phyloP scores from a whole-genome alignment of 176 grass and related monocot species.

The Ampelocalamus luodianensis region DNA sequence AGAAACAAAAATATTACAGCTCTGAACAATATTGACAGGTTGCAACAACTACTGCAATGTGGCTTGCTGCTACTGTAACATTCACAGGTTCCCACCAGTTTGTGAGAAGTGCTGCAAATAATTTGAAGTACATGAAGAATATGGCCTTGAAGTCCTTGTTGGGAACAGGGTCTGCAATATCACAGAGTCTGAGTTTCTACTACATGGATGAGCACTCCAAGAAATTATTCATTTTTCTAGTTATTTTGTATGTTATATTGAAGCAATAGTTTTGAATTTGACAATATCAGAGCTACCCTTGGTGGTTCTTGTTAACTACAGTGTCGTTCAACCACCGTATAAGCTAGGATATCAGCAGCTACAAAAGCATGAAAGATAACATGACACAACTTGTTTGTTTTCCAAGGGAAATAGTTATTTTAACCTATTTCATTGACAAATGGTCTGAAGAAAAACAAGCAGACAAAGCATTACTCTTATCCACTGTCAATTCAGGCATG shows the following conservation, averaged over 20 bases:
- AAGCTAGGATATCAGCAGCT: background rate
- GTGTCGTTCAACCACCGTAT: background rate
- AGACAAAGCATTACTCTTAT: background rate
- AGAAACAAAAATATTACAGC: background rate
- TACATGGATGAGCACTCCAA: background rate
- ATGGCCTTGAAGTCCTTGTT: background rate
- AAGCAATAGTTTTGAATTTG: constrained; percentile 32
- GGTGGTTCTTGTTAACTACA: background rate
- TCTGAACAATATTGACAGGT: constrained; percentile 34
- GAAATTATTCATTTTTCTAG: background rate
- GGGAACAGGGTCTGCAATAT: background rate
- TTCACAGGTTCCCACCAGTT: constrained; percentile 46
- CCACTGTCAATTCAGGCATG: constrained; percentile 1
- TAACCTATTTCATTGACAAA: background rate
- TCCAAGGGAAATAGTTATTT: background rate
- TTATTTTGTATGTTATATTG: background rate
- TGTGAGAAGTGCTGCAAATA: constrained; percentile 48
- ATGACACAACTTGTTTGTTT: background rate
- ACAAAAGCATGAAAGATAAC: background rate
- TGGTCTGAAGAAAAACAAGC: background rate
- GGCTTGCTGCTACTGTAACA: constrained; percentile 54
- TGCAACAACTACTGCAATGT: constrained; percentile 51
- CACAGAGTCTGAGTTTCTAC: background rate
- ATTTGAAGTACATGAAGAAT: background rate
- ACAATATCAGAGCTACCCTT: background rate